A percentile compares a stretch with the other conserved stretches of the same genome.
phyloP scores from a whole-genome alignment of 306 rosid genomes.

The Prosopis cineraria region DNA sequence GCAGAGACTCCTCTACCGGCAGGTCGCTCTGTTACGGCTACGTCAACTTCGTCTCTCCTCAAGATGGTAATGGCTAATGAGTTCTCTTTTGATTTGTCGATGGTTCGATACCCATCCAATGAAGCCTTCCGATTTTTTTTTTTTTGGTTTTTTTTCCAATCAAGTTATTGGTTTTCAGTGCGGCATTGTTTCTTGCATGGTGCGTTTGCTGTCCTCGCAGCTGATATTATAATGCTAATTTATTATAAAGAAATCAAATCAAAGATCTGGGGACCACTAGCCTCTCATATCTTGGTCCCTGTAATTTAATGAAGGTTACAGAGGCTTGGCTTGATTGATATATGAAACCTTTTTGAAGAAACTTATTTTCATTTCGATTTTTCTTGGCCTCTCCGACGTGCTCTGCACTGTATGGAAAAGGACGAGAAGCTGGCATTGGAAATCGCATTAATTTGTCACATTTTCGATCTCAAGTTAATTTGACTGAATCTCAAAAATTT shows the following conservation, averaged over 20 bases:
- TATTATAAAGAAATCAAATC: neutral
- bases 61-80: slow-evolving; percentile 53
- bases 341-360: neutral
- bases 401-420: neutral
- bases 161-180: neutral
- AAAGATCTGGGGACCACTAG: neutral
- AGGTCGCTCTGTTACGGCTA: slow-evolving; percentile 86
- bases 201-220: slow-evolving; percentile 5
- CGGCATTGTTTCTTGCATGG: neutral
- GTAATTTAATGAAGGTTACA: neutral
- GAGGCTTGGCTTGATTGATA: neutral
- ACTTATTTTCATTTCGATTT: neutral
- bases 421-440: neutral
- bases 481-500: neutral
- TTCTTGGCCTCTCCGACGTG: neutral
- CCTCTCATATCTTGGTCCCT: neutral
- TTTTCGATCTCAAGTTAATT: neutral
- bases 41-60: slow-evolving; percentile 63
- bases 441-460: neutral
- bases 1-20: slow-evolving; percentile 61
- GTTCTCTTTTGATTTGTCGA: neutral
- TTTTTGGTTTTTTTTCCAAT: neutral
- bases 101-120: neutral
- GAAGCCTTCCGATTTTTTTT: neutral
- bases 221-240: neutral